A percentile compares a stretch with the other conserved stretches of the same genome.
Conservation (phyloP, 495 filamentous ascomycete species). For the Letharia lupina region DNA sequence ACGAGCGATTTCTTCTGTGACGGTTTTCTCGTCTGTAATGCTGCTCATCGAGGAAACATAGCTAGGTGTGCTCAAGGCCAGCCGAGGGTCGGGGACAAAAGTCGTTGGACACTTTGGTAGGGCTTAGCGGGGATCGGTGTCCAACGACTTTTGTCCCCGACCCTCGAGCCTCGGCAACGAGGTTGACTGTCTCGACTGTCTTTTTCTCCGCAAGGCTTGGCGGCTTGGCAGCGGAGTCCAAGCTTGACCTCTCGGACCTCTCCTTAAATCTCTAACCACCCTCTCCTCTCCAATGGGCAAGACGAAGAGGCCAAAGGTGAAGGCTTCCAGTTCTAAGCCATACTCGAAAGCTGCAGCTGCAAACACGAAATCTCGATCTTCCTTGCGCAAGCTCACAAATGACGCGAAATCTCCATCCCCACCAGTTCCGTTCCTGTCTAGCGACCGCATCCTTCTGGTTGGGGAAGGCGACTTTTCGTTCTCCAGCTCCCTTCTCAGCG, state of each 20-base stretch:
- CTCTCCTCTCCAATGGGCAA: conserved; percentile 21
- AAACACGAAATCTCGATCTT: not conserved
- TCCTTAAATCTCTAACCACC: not conserved
- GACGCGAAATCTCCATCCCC: conserved; percentile 1
- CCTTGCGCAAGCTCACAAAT: conserved; percentile 4
- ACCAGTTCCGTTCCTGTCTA: conserved; percentile 50
- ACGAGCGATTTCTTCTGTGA: conserved; percentile 45
- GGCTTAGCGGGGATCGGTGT: too few relatives aligned
- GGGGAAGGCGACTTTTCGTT: conserved; percentile 95
- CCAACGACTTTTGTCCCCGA: too few relatives aligned
- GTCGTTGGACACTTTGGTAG: too few relatives aligned
- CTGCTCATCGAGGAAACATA: conserved; percentile 18
- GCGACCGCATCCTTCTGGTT: conserved; percentile 69
- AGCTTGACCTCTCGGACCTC: not conserved
- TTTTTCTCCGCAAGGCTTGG: not conserved
- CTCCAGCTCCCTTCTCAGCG: conserved; percentile 59
- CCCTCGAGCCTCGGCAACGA: too few relatives aligned
- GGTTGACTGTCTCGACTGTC: too few relatives aligned
- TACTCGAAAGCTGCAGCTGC: conserved; percentile 6
- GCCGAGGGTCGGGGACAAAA: too few relatives aligned
- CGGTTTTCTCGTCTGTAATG: conserved; percentile 24
- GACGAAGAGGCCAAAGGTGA: conserved; percentile 18
- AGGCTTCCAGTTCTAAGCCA: conserved; percentile 7
- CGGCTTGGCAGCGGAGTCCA: not conserved
- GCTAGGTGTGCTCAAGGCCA: not conserved